phyloP scores from a whole-genome alignment of 306 rosid genomes.

The Dalbergia oliveri region DNA sequence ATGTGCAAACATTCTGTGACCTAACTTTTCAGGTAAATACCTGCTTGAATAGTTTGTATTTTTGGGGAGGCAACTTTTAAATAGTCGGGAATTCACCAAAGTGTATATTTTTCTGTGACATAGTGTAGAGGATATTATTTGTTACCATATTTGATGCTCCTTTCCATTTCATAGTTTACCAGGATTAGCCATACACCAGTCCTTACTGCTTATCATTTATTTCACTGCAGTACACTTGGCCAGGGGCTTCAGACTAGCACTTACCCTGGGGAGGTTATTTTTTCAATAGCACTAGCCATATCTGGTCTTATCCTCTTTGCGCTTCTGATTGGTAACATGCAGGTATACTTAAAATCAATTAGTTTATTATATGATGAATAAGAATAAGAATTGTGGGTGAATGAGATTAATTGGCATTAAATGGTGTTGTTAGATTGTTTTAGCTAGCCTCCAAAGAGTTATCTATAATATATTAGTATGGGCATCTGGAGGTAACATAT shows the following conservation, averaged over 20 bases:
- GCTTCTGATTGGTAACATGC: conserved; percentile 94
- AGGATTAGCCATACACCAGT: conserved; percentile 15
- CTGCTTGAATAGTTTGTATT: conserved; percentile 16
- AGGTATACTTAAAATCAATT: conserved; percentile 59
- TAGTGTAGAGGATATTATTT: not conserved
- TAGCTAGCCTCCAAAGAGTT: conserved; percentile 5
- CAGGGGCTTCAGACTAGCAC: conserved; percentile 91
- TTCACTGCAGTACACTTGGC: conserved; percentile 77
- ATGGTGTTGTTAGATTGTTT: conserved; percentile 12
- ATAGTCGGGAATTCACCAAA: not conserved
- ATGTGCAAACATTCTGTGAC: not conserved
- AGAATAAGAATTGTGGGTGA: not conserved
- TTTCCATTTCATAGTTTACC: conserved; percentile 6
- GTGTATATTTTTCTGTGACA: not conserved
- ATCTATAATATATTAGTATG: not conserved
- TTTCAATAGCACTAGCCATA: conserved; percentile 83
- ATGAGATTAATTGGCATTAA: not conserved
- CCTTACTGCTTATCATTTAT: conserved; percentile 22
- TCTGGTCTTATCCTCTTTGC: conserved; percentile 90
- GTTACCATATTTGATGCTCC: conserved; percentile 23
- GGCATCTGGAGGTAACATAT: conserved; percentile 11
- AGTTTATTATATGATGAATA: not conserved
- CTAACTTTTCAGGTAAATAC: conserved; percentile 1
- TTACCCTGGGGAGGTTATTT: conserved; percentile 79
- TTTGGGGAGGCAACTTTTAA: not conserved